phyloP scores from a whole-genome alignment of 495 filamentous ascomycete species.

The Tuber calosporum region DNA sequence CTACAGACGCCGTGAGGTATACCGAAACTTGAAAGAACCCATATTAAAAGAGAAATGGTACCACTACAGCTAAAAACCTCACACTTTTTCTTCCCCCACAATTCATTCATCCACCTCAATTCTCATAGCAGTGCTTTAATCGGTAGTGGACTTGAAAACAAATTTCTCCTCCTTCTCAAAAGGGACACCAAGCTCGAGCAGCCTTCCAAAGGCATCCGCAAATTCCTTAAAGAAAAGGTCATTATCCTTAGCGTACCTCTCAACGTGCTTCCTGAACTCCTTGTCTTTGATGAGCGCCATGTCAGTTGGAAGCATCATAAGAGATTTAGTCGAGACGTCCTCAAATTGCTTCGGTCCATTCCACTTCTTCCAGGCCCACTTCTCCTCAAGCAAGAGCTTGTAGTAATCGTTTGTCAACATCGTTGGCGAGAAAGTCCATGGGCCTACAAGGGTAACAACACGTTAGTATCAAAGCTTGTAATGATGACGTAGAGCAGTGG shows the following conservation, averaged over 20 bases:
- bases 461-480: slow-evolving; percentile 1
- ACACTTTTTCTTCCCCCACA: neutral
- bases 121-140: slow-evolving; percentile 18
- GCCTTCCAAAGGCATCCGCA: slow-evolving; percentile 63
- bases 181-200: slow-evolving; percentile 92
- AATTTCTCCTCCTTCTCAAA: slow-evolving; percentile 66
- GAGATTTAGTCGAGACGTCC: slow-evolving; percentile 70
- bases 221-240: slow-evolving; percentile 93
- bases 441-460: slow-evolving; percentile 45
- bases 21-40: neutral
- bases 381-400: slow-evolving; percentile 77
- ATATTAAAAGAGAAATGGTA: slow-evolving; percentile 6
- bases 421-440: slow-evolving; percentile 95
- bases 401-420: slow-evolving; percentile 93
- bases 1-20: neutral
- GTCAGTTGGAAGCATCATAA: slow-evolving; percentile 98
- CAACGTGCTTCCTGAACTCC: slow-evolving; percentile 72
- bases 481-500: neutral
- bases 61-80: neutral
- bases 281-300: slow-evolving; percentile 84
- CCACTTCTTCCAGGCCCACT: slow-evolving; percentile 92
- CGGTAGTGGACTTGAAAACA: slow-evolving; percentile 65
- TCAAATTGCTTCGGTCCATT: slow-evolving; percentile 62
- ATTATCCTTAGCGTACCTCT: slow-evolving; percentile 88
- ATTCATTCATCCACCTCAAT: neutral